These are phyloP conservation scores for Lophiotrema nucula DNA, from an alignment of 495 filamentous ascomycete species.

Conservation along the genomic window DNA sequence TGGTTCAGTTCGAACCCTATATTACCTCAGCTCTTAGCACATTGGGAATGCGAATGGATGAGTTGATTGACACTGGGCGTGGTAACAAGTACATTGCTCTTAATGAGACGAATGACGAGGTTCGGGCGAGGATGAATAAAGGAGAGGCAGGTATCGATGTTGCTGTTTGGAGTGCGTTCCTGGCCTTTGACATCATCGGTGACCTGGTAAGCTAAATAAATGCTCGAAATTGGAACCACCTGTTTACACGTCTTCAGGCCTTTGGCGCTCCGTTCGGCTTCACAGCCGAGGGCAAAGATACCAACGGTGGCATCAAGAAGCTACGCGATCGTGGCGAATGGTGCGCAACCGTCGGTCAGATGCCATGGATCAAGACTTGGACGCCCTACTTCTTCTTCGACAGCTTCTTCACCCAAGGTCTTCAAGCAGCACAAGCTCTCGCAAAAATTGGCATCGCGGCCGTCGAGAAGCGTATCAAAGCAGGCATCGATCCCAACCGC, in stretches of 20 bases:
- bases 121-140: too few species aligned
- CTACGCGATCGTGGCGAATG: constrained; percentile 14
- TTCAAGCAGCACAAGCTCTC: constrained; percentile 6
- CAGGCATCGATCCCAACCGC: neutral
- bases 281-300: neutral
- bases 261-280: constrained; percentile 1
- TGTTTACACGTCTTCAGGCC: neutral
- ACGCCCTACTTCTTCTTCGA: constrained; percentile 20
- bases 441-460: constrained; percentile 8
- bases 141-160: neutral
- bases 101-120: too few species aligned
- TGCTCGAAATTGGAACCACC: too few species aligned
- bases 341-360: constrained; percentile 10
- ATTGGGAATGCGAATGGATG: too few species aligned
- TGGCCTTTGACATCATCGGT: constrained; percentile 1
- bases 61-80: too few species aligned
- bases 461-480: constrained; percentile 4
- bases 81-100: too few species aligned
- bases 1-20: neutral
- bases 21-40: too few species aligned
- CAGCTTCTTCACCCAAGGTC: constrained; percentile 15
- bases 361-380: constrained; percentile 12
- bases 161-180: neutral
- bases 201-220: neutral
- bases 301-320: constrained; percentile 12